Evolutionary conservation across 2,329 filamentous ascomycete genomes (phyloP), one percentile per base, ranked within the genome.

Genomic region (Leptosphaerulina australis): DNA sequence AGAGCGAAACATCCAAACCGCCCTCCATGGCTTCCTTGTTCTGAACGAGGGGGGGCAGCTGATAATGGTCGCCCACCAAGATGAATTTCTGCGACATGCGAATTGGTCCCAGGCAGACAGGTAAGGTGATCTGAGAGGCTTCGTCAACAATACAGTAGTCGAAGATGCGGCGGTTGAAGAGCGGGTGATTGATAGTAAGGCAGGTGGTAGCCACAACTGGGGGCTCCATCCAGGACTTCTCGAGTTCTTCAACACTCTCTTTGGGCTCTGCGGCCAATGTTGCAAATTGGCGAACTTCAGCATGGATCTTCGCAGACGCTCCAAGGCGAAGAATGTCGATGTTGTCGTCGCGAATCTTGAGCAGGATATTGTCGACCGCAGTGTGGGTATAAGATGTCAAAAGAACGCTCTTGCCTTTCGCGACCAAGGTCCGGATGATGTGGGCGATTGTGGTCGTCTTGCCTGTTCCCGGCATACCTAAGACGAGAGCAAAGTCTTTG

Each of bases 61-160:
- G 94, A 68, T 96, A 94, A 72, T 99, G 94, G 70, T 99, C 94
- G 11, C 94, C 94, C 0, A 99, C 94, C 0, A 99, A 83, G 14
- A 99, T 90, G 72, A 99, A 99, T 0, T 88, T 96, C 40, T 84
- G 85, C 4, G 94, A 91, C 84, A 97, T 90, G 9, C 94, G 86
- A 60, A 99, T 95, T 0, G 94, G 94, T 0, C 94, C 94, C 0
- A 97, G 79, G 59, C 94, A 97, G 15, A 97, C 93, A 0, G 94
- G 94, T 15, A 99, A 78, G 0, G 94, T 99, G 68, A 99, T 97
- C 66, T 99, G 94, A 2, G 92, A 97, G 0, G 94, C 94, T 74
- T 99, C 94, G 60, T 99, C 94, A 3, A 99, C 93, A 56, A 99
- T 97, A 68, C 94, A 99, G 69, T 97, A 97, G 74, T 99, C 94